Conservation (phyloP, 345 rosid genomes). For the Psidium guajava region DNA sequence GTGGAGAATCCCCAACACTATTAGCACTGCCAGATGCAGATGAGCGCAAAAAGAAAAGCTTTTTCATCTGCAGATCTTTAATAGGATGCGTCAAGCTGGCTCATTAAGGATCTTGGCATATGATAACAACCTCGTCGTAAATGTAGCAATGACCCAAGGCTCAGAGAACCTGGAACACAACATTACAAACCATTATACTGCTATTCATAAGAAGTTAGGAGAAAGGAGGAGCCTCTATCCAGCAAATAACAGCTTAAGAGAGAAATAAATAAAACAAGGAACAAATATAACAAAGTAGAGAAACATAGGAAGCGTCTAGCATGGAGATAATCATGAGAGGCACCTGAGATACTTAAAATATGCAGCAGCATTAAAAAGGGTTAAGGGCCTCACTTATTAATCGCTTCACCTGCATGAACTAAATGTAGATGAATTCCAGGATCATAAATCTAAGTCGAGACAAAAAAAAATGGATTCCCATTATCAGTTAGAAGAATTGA, state of each 20-base stretch:
- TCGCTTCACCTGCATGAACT: neutral
- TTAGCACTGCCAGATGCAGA: conserved; percentile 43
- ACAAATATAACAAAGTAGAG: neutral
- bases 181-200: neutral
- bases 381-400: neutral
- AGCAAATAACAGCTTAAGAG: neutral
- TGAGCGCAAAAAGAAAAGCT: conserved; percentile 61
- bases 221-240: neutral
- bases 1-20: conserved; percentile 12
- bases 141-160: neutral
- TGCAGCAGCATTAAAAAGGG: neutral
- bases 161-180: neutral
- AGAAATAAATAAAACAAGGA: neutral
- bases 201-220: neutral
- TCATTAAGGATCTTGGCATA: neutral
- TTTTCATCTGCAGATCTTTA: conserved; percentile 57
- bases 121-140: neutral
- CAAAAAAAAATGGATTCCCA: neutral
- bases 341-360: neutral
- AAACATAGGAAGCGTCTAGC: neutral
- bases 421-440: neutral
- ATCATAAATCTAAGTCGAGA: neutral
- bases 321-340: neutral
- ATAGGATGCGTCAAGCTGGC: neutral
- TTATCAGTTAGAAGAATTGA: neutral